Conservation (phyloP, 257 asterid species). For the Knoxia roxburghii region DNA sequence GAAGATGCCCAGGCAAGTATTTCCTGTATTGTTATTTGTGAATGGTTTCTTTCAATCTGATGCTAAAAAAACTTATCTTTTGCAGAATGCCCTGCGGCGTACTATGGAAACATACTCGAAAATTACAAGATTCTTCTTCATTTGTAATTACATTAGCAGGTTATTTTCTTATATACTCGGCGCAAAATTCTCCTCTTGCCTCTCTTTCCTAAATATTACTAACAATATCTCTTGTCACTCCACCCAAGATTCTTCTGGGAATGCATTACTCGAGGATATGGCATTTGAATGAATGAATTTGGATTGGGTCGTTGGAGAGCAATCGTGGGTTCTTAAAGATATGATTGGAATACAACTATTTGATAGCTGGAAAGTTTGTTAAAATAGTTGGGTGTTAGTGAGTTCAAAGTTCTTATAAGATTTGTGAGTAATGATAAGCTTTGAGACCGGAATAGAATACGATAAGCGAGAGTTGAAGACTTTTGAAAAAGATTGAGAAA, state of each 20-base stretch:
- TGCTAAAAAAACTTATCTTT: constrained; percentile 8
- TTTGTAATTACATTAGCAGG: constrained; percentile 98
- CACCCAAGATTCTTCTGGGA: neutral
- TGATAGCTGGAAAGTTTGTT: neutral
- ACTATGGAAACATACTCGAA: constrained; percentile 95
- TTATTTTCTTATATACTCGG: constrained; percentile 21
- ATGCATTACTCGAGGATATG: neutral
- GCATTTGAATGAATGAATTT: neutral
- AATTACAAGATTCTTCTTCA: constrained; percentile 96
- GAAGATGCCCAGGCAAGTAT: constrained; percentile 95
- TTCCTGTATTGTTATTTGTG: neutral
- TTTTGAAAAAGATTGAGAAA: neutral
- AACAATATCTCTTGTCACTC: neutral
- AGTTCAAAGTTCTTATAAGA: neutral
- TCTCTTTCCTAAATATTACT: neutral
- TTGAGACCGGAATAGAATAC: too few species aligned
- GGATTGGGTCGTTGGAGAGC: neutral
- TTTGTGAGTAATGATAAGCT: neutral
- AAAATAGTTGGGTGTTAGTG: neutral
- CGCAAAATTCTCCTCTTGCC: neutral
- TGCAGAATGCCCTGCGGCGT: constrained; percentile 93
- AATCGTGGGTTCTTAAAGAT: neutral
- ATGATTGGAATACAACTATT: neutral
- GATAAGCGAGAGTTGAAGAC: neutral
- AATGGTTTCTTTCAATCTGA: neutral